These are phyloP conservation scores for Fusarium sulawesiense DNA, from an alignment of 2,329 filamentous ascomycete genomes.

Conservation along the genomic window DNA sequence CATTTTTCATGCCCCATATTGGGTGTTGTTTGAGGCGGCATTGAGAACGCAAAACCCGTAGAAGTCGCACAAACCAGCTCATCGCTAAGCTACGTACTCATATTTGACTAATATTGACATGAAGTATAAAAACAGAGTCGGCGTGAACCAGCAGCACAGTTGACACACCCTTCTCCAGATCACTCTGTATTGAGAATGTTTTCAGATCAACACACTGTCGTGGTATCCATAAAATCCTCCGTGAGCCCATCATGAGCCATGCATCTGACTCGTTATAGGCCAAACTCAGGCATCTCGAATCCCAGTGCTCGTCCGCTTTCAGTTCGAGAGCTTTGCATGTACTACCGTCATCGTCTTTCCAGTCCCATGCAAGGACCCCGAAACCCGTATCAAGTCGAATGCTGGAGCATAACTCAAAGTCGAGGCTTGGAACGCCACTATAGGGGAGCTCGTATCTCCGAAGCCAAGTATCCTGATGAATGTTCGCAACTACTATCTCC, in stretches of 20 bases:
- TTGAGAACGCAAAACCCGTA: neutral
- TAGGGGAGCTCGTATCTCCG: neutral
- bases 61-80: neutral
- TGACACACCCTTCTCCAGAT: neutral
- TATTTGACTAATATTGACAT: neutral
- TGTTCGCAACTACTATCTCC: neutral
- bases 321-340: no score
- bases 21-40: neutral
- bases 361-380: neutral
- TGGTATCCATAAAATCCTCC: neutral
- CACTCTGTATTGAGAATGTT: neutral
- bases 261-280: neutral
- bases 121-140: neutral
- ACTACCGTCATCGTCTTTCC: neutral
- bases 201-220: neutral
- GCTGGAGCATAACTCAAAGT: neutral
- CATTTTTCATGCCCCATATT: neutral
- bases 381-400: neutral
- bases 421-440: neutral
- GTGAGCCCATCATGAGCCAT: neutral
- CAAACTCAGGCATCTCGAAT: neutral
- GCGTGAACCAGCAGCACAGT: neutral
- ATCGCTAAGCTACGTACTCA: neutral
- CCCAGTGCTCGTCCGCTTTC: neutral
- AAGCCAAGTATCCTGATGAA: neutral